These are phyloP conservation scores for Penicillium canariense DNA, from an alignment of 495 filamentous ascomycete species.

Conservation along the genomic window DNA sequence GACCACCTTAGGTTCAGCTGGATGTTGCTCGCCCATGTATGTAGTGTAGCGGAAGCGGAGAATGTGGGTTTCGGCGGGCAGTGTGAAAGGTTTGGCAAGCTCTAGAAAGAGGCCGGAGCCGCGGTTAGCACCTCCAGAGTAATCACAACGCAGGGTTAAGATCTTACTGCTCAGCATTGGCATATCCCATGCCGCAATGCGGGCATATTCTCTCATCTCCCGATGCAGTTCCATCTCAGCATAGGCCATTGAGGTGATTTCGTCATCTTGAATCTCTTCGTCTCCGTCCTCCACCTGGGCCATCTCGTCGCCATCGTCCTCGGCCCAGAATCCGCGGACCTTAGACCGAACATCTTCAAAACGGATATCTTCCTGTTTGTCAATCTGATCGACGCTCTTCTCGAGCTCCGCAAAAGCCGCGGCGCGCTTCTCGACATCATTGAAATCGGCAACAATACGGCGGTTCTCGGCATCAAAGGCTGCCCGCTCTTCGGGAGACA, in stretches of 20 bases:
- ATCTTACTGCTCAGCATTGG: slow-evolving; percentile 78
- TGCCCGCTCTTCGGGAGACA: slow-evolving; percentile 46
- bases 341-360: slow-evolving; percentile 34
- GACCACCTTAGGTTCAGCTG: slow-evolving; percentile 88
- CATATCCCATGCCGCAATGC: slow-evolving; percentile 94
- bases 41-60: slow-evolving; percentile 96
- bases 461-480: slow-evolving; percentile 43
- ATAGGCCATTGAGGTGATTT: slow-evolving; percentile 78
- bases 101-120: slow-evolving; percentile 51
- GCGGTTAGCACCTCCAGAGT: slow-evolving; percentile 22
- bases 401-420: slow-evolving; percentile 35
- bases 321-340: slow-evolving; percentile 49
- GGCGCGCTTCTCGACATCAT: slow-evolving; percentile 33
- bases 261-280: slow-evolving; percentile 68
- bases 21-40: slow-evolving; percentile 92
- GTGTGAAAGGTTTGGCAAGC: slow-evolving; percentile 73
- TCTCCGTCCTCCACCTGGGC: slow-evolving; percentile 56
- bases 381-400: slow-evolving; percentile 29
- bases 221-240: slow-evolving; percentile 85
- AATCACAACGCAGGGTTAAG: neutral
- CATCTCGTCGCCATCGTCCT: slow-evolving; percentile 53
- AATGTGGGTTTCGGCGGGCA: slow-evolving; percentile 61
- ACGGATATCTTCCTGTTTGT: slow-evolving; percentile 31
- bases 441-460: slow-evolving; percentile 38
- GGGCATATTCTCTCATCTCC: slow-evolving; percentile 83